These are phyloP conservation scores for Paraleonurus japonicus DNA, from an alignment of 257 asterid species.

Conservation along the genomic window DNA sequence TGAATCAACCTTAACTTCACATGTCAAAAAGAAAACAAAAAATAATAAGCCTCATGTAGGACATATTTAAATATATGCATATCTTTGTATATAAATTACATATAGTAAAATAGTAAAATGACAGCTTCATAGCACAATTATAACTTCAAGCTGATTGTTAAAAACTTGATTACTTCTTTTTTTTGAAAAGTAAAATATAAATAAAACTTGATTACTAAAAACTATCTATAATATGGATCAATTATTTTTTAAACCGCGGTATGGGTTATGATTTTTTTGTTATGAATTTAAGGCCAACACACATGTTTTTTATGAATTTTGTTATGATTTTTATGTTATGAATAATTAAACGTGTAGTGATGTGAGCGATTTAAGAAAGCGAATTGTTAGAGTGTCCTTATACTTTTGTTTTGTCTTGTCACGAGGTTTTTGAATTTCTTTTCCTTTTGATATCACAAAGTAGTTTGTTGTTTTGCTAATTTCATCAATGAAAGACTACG, in stretches of 20 bases:
- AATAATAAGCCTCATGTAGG: not conserved
- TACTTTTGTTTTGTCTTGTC: not conserved
- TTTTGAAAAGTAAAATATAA: too few relatives aligned
- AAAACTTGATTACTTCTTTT: too few relatives aligned
- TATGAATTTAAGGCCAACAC: too few relatives aligned
- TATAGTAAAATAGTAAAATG: too few relatives aligned
- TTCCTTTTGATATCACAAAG: not conserved
- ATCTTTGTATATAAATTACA: too few relatives aligned
- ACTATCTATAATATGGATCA: not conserved
- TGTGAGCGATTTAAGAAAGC: not conserved
- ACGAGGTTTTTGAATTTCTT: not conserved
- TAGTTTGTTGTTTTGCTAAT: not conserved
- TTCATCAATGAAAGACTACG: not conserved
- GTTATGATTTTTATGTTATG: not conserved
- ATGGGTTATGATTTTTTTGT: too few relatives aligned
- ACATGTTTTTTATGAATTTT: too few relatives aligned
- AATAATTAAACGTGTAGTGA: not conserved
- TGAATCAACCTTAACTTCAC: not conserved
- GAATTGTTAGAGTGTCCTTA: not conserved
- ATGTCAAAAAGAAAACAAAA: not conserved
- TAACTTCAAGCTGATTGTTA: too few relatives aligned
- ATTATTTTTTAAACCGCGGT: too few relatives aligned
- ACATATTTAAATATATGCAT: not conserved
- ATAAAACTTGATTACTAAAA: too few relatives aligned
- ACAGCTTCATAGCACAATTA: not conserved